Evolutionary conservation across 2,329 filamentous ascomycete species (phyloP), one percentile per base, ranked within the genome.

Genomic region (Trichoderma guizhouense): DNA sequence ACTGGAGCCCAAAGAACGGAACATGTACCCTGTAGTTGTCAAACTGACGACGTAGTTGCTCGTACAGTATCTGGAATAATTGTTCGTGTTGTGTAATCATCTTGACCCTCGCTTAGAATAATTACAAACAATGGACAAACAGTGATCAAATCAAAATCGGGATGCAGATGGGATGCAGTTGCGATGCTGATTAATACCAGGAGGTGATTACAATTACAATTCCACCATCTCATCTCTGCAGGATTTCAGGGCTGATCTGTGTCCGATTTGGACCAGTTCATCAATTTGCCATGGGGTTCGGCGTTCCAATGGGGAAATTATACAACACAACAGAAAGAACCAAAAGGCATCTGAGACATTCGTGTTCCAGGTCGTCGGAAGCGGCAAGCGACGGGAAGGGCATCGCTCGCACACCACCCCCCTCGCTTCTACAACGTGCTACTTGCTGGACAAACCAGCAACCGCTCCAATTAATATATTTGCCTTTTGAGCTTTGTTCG

Each of bases 341-440:
- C 12, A 43, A 28, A 12, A n/a, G 18, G 28, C 24, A 68, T 68
- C 53, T 60, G 65, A 68, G 65, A 68, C 65, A 68, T 32, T 60
- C 55, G 28, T 60, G 65, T 58, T 68, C 65, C 65, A 68, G 36
- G 55, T 68, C 65, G 30, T 68, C 65, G 55, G 65, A 43, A 68
- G 24, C 65, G 34, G 53, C 53, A 68, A 58, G 47, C 32, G 63
- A 39, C 30, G 47, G 51, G 47, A n/a, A 34, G 14, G 15, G 28
- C 21, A 36, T 15, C 15, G 14, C 32, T 14, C 15, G 14, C 34
- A 67, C 51, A 18, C 43, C 63, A 34, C 62, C 47, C 51, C 47
- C 63, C 21, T 26, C 28, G 24, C 36, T 47, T 63, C 34, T 39
- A 63, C 39, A 26, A 18, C 26, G 61, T 47, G 24, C 61, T 63